Evolutionary conservation across 148 eudicot species (phyloP), one percentile per base, ranked within the genome.

Genomic region (Diospyros lotus): DNA sequence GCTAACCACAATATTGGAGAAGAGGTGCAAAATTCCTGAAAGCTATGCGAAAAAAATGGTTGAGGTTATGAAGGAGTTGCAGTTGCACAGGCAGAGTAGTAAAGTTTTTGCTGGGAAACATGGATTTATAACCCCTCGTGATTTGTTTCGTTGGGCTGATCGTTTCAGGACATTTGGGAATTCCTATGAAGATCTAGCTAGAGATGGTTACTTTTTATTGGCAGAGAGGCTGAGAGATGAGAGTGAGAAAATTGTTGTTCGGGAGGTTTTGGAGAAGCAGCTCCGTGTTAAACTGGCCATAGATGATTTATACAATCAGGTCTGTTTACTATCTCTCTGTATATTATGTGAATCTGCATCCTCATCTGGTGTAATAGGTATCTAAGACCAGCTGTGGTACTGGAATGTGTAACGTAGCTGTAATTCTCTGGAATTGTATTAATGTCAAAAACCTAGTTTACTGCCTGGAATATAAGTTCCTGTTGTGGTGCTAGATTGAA

Each of bases 41-140:
- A 89, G 93, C 77, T 86, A 89, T 84, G 96, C 99, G 13, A 81
- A 80, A 52, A 95, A 89, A 80, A 95, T 95, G 99, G 87, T 95
- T 74, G 87, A 81, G 60, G 93, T 91, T 59, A 95, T 95, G 99
- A 93, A 87, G 87, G 97, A 95, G 71, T 82, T 95, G 80, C 99
- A 95, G 81, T 68, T 90, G 81, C 94, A 82, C 59, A 89, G 99
- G 85, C 99, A 91, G 81, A 86, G 88, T 64, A 95, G 92, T 80
- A 93, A 95, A 83, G 82, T 93, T 13, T 95, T 95, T 87, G 97
- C 99, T 72, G 99, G 99, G 76, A 95, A 95, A 85, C 97, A 95
- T 74, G 99, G 99, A 58, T 95, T 89, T 65, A 95, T 95, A 11
- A 95, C 99, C 52, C 99, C 97, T 64, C 90, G 99, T 71, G 99